A percentile compares a stretch with the other conserved stretches of the same genome.
These are phyloP conservation scores for Calonectria montana DNA, from an alignment of 2,329 filamentous ascomycete species.

Conservation along the genomic window DNA sequence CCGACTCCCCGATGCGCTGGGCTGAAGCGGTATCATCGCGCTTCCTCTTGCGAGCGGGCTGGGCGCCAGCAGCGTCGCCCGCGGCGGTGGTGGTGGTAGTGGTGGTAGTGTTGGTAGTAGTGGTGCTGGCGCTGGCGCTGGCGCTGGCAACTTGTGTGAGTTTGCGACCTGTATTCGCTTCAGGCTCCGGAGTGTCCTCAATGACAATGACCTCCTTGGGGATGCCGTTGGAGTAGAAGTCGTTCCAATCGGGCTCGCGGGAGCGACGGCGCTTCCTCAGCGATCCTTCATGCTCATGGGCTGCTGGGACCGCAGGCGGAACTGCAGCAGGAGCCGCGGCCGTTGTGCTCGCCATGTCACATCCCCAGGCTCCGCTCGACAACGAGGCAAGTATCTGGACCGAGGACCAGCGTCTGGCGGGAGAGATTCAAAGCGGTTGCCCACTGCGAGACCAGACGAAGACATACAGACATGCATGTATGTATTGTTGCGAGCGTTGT, in stretches of 20 bases:
- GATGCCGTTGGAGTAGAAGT: conserved; percentile 85
- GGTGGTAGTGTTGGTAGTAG: neutral
- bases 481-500: neutral
- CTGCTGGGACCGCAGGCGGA: neutral
- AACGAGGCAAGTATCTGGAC: neutral
- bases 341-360: conserved; percentile 8
- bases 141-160: conserved; percentile 47
- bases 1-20: conserved; percentile 18
- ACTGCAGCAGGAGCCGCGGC: neutral
- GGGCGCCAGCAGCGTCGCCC: neutral
- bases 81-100: neutral
- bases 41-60: neutral
- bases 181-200: conserved; percentile 74
- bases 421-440: neutral
- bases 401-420: neutral
- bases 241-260: conserved; percentile 76
- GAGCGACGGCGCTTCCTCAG: conserved; percentile 1
- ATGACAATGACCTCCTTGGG: conserved; percentile 90
- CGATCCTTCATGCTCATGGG: conserved; percentile 3
- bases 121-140: conserved; percentile 20
- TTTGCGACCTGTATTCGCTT: conserved; percentile 45
- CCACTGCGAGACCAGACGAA: neutral
- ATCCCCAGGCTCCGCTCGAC: neutral
- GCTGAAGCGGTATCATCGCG: neutral
- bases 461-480: neutral